Conservation (phyloP, 2,329 filamentous ascomycete genomes). For the Calonectria crousiana region DNA sequence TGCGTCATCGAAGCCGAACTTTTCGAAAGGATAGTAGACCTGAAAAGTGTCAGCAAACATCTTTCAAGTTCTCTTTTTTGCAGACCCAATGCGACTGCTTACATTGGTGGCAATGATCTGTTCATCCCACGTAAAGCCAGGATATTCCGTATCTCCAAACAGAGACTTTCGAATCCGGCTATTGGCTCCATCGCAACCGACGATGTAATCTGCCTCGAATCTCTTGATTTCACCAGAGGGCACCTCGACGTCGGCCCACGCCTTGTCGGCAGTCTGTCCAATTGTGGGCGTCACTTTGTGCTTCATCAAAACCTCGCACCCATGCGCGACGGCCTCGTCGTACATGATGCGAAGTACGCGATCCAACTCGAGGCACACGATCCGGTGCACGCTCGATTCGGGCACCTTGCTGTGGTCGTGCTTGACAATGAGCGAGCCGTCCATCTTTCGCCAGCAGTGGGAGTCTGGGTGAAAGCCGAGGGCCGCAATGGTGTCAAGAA, state of each 20-base stretch:
- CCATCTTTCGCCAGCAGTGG: not conserved
- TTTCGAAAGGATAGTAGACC: not conserved
- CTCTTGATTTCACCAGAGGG: not conserved
- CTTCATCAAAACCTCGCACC: not conserved
- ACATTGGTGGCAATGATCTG: conserved; percentile 4
- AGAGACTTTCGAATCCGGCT: not conserved
- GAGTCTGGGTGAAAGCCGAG: not conserved
- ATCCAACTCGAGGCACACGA: not conserved
- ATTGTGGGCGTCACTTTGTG: not conserved
- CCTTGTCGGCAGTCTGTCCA: not conserved
- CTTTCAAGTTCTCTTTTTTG: not conserved
- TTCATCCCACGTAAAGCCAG: not conserved
- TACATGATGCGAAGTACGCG: not conserved
- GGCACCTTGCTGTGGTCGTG: not conserved
- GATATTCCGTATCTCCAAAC: not conserved
- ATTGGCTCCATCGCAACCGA: not conserved
- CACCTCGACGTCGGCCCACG: not conserved
- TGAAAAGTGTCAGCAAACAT: not conserved
- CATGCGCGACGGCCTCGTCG: not conserved
- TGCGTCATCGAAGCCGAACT: not conserved
- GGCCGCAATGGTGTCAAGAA: not conserved
- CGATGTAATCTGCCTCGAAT: not conserved
- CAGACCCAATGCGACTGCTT: not conserved
- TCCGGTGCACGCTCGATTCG: not conserved
- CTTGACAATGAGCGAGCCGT: not conserved